Evolutionary conservation across 2,329 filamentous ascomycete species (phyloP).

Genomic region (Alternaria longipes): DNA sequence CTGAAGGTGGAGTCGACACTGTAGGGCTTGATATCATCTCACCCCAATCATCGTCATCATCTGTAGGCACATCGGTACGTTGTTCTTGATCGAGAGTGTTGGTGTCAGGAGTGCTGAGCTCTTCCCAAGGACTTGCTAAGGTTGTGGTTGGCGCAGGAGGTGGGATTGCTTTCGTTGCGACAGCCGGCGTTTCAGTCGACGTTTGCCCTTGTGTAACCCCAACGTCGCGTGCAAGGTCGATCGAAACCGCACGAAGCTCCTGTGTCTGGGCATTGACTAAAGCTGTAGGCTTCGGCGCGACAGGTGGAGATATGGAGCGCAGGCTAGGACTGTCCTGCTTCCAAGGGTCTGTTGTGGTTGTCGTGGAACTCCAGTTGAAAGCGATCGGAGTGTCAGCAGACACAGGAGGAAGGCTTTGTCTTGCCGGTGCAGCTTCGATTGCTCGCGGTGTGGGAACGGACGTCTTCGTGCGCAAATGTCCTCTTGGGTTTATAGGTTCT

Average conservation of each 20-base stretch:
- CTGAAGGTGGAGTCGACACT: conserved; percentile 30
- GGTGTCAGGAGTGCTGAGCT: conserved; percentile 26
- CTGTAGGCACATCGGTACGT: conserved; percentile 10
- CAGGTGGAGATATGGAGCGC: conserved; percentile 30
- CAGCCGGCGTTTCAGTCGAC: conserved; percentile 29
- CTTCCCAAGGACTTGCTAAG: conserved; percentile 28
- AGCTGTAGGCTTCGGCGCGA: conserved; percentile 24
- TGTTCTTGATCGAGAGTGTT: conserved; percentile 12
- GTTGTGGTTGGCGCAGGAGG: conserved; percentile 17
- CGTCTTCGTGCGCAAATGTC: conserved; percentile 38
- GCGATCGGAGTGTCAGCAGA: conserved; percentile 35
- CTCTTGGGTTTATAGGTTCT: conserved; percentile 22
- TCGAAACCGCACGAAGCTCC: conserved; percentile 29
- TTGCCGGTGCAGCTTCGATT: conserved; percentile 22
- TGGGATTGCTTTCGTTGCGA: conserved; percentile 25
- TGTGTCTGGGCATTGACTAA: conserved; percentile 29
- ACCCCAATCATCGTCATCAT: conserved; percentile 51
- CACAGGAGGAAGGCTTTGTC: conserved; percentile 33
- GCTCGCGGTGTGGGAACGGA: conserved; percentile 28
- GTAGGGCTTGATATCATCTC: conserved; percentile 52
- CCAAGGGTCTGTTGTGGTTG: conserved; percentile 30
- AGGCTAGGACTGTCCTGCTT: conserved; percentile 24
- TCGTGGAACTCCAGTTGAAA: conserved; percentile 49
- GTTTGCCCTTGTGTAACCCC: conserved; percentile 27
- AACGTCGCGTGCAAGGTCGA: conserved; percentile 8